Conservation (phyloP, 441 rosid species). For the Gossypium schwendimanii region DNA sequence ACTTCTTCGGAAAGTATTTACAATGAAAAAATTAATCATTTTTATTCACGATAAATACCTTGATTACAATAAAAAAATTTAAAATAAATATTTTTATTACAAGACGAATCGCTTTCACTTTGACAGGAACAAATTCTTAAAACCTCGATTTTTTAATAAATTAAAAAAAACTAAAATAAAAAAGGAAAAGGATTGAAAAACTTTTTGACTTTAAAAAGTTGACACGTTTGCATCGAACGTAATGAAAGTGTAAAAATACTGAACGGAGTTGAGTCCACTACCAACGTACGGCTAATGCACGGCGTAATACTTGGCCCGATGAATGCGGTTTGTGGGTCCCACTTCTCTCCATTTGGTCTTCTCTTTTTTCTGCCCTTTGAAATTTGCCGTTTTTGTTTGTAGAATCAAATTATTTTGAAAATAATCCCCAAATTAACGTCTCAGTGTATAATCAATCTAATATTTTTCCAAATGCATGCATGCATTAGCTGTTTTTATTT, state of each 20-base stretch:
- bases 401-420: neutral
- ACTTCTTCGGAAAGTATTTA: too few relatives aligned
- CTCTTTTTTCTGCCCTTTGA: neutral
- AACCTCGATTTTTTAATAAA: neutral
- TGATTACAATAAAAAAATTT: neutral
- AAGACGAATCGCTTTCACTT: neutral
- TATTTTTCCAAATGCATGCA: neutral
- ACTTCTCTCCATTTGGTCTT: neutral
- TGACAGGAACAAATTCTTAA: neutral
- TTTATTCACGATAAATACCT: too few relatives aligned
- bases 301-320: conserved; percentile 59
- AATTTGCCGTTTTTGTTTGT: neutral
- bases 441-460: neutral
- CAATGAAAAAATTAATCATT: too few relatives aligned
- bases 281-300: conserved; percentile 50
- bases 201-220: neutral
- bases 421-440: neutral
- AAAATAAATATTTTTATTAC: neutral
- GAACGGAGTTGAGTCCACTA: conserved; percentile 13
- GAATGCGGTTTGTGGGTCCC: conserved; percentile 42
- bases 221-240: neutral
- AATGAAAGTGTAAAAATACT: neutral
- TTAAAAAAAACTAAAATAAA: neutral
- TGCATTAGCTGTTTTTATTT: neutral
- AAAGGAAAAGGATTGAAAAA: neutral